A percentile compares a stretch with the other conserved stretches of the same genome.
phyloP scores from a whole-genome alignment of 805 yeast genomes.

The Yamadazyma nakazawae region DNA sequence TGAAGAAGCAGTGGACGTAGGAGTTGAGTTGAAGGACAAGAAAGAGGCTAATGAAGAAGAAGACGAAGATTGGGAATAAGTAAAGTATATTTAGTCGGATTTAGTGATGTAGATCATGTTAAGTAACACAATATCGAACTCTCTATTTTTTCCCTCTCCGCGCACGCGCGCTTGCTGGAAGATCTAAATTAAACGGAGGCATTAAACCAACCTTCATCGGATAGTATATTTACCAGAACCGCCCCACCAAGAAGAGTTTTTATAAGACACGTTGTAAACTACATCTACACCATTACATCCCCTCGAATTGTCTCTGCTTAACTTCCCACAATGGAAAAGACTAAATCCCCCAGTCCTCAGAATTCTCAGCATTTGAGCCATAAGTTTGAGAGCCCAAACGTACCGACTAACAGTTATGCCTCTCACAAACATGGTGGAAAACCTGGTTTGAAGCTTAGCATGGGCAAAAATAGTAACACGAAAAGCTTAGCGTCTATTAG shows the following conservation, averaged over 20 bases:
- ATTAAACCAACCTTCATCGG: not conserved
- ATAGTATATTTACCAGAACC: not conserved
- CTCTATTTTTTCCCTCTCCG: too few relatives aligned
- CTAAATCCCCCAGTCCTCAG: slow-evolving; percentile 10
- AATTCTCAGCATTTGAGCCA: not conserved
- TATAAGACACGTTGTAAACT: too few relatives aligned
- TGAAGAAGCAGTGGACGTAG: slow-evolving; percentile 15
- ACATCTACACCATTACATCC: too few relatives aligned
- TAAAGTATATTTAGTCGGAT: not conserved
- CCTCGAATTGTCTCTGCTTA: not conserved
- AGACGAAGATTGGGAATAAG: slow-evolving; percentile 64
- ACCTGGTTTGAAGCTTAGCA: slow-evolving; percentile 15
- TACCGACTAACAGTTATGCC: not conserved
- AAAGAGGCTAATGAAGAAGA: slow-evolving; percentile 14
- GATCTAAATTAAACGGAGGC: not conserved
- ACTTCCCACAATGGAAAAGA: slow-evolving; percentile 1
- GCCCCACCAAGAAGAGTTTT: not conserved
- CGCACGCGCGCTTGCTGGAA: not conserved
- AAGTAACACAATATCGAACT: too few relatives aligned
- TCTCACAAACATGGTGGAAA: slow-evolving; percentile 5
- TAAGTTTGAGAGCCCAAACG: not conserved
- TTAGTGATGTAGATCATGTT: too few relatives aligned
- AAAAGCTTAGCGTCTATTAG: slow-evolving; percentile 11
- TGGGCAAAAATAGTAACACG: slow-evolving; percentile 9
- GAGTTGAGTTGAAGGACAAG: slow-evolving; percentile 9